These are phyloP conservation scores for Diutina catenulata DNA, from an alignment of 1,139 yeast genomes.

Conservation along the genomic window DNA sequence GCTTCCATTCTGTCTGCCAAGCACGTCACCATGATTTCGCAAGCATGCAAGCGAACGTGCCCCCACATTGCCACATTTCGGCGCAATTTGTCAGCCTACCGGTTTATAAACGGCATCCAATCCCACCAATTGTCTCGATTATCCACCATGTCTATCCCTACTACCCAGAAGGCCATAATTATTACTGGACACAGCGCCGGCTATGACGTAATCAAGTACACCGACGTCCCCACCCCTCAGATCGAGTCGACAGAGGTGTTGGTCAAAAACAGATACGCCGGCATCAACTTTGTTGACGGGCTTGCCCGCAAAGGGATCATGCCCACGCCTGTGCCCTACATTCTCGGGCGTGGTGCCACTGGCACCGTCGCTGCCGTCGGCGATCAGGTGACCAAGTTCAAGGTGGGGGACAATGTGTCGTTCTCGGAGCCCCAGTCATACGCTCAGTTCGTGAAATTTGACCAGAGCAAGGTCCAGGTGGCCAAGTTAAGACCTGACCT, in stretches of 20 bases:
- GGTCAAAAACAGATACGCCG: slow-evolving; percentile 62
- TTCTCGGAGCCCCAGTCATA: slow-evolving; percentile 43
- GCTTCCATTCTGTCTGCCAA: no score
- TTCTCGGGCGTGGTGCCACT: slow-evolving; percentile 77
- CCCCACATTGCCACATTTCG: no score
- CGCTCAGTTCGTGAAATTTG: slow-evolving; percentile 56
- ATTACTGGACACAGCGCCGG: slow-evolving; percentile 42
- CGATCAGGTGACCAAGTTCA: slow-evolving; percentile 36
- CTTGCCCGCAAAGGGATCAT: slow-evolving; percentile 75
- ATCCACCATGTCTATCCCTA: slow-evolving; percentile 16
- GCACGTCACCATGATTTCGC: no score
- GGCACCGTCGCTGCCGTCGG: slow-evolving; percentile 73
- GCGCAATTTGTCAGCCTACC: no score
- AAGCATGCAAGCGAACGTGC: no score
- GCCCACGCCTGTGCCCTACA: slow-evolving; percentile 44
- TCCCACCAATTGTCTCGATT: no score
- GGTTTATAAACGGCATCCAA: no score
- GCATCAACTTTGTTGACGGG: slow-evolving; percentile 72
- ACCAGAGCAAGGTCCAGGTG: slow-evolving; percentile 19
- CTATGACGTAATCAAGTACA: slow-evolving; percentile 28
- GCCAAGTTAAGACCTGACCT: slow-evolving; percentile 38
- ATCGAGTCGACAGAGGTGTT: slow-evolving; percentile 46
- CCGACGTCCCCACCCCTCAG: slow-evolving; percentile 46
- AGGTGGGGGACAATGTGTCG: slow-evolving; percentile 65
- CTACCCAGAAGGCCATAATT: slow-evolving; percentile 45